phyloP scores from a whole-genome alignment of 805 yeast genomes.

The Metschnikowia lochheadii region DNA sequence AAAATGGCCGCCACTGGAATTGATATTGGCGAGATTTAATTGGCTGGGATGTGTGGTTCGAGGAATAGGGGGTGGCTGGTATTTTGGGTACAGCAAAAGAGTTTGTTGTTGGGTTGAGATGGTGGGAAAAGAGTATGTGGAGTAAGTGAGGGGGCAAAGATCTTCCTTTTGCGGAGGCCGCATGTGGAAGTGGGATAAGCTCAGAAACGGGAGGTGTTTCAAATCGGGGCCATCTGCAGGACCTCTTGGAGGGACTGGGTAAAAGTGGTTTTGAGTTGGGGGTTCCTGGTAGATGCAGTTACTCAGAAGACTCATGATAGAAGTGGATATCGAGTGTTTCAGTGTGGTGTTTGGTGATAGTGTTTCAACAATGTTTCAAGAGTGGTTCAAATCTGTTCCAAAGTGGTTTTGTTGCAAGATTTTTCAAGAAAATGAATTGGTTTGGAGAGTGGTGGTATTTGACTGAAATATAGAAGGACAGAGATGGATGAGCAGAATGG shows the following conservation, averaged over 20 bases:
- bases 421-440: too few relatives aligned
- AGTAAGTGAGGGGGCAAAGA: slow-evolving; percentile 8
- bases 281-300: neutral
- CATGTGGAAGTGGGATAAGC: neutral
- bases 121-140: neutral
- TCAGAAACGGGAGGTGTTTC: neutral
- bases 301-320: neutral
- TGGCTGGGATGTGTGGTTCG: neutral
- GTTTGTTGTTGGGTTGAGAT: neutral
- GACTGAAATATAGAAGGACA: neutral
- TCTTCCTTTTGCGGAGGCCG: slow-evolving; percentile 3
- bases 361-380: too few relatives aligned
- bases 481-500: neutral
- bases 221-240: neutral
- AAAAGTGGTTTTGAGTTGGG: neutral
- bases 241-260: neutral
- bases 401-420: too few relatives aligned
- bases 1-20: neutral
- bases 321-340: neutral
- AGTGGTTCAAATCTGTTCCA: too few relatives aligned
- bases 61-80: slow-evolving; percentile 1
- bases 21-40: neutral
- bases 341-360: too few relatives aligned
- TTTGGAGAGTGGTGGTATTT: too few relatives aligned
- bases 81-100: neutral